Base-by-base conservation (phyloP, 768 basidiomycete species). In the Boletus fagicola region DNA sequence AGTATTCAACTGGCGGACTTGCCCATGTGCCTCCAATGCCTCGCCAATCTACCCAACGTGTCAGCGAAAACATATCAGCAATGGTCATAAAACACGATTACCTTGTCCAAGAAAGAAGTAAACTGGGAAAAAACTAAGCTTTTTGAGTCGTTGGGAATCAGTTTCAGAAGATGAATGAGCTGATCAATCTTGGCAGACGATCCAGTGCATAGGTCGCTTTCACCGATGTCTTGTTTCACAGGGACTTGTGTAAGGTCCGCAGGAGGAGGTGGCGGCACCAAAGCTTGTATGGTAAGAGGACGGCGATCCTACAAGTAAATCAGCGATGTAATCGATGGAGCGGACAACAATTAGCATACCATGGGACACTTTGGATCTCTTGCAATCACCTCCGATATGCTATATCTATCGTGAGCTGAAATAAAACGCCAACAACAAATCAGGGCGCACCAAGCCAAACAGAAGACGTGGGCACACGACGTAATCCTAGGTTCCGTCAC, bases 51-150 rank as follows among this genome's bases (percentile, higher is more conserved):
- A 60, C 33, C 13, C 39, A 43, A n/a, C 2, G 16, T n/a, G 55
- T 59, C 30, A 54, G 50, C 42, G 36, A 30, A 44, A 40, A 15
- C 44, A 49, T 18, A 28, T 30, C 2, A 36, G 0, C 20, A 31
- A 31, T 28, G 2, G 6, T 16, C 10, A 4, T 26, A 36, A 38
- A 36, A 36, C 4, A 42, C 33, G 31, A 28, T 49, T 58, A 87
- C 91, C 76, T 91, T 88, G 74, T 91, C 87, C 52, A 94, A 70
- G 73, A 92, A 94, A 3, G 84, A 81, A 4, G 92, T 95, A 65
- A 94, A 95, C 64, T 95, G 93, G 3, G 90, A 92, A 67, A 95
- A 95, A 1, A 95, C 91, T 3, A 95, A 75, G 3, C 88, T 87
- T 70, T 95, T 95, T 59, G 92, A 88, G 1, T 77, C 80, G 4